Evolutionary conservation across 345 rosid species (phyloP), one percentile per base, ranked within the genome.

Genomic region (Streptanthus diversifolius): DNA sequence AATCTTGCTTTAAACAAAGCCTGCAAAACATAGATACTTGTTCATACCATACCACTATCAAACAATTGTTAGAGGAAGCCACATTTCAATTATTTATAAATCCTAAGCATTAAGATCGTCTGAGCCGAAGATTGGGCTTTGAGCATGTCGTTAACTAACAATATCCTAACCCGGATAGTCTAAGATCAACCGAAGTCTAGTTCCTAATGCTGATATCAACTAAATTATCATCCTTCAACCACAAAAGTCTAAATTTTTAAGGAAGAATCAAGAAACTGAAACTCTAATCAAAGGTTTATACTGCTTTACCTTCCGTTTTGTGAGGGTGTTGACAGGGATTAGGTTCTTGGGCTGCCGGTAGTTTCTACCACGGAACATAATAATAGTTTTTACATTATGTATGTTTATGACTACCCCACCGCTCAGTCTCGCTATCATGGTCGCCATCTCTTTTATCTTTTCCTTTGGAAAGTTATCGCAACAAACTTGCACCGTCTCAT

Each of bases 311-410:
- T 93, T 93, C 24, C 98, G 86, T 79, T 91, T 93, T 8, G 98
- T 93, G 71, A 93, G 92, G 35, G 98, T 91, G 60, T 93, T 93
- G 75, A 93, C 79, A n/a, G 98, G 97, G 63, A 93, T 93, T 56
- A 93, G 80, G 83, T 83, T 86, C 72, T 88, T 93, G 7, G 97
- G 98, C 78, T 91, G 98, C 60, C 95, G 91, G 78, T 93, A 93
- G 82, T 93, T 93, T 84, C 98, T 86, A 54, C 98, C 98, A 27
- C 96, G 95, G 56, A 86, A 93, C 98, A 93, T 93, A 80, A 93
- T 91, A 66, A 93, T 87, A 2, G 97, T 93, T 80, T 93, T 93
- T 60, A 88, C 95, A 36, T 93, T 87, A 67, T 93, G 97, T 72
- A 91, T 40, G 63, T 93, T 89, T 43, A 91, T 81, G 63, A 84